Conservation (phyloP, 768 basidiomycete genomes). For the Suillus decipiens region DNA sequence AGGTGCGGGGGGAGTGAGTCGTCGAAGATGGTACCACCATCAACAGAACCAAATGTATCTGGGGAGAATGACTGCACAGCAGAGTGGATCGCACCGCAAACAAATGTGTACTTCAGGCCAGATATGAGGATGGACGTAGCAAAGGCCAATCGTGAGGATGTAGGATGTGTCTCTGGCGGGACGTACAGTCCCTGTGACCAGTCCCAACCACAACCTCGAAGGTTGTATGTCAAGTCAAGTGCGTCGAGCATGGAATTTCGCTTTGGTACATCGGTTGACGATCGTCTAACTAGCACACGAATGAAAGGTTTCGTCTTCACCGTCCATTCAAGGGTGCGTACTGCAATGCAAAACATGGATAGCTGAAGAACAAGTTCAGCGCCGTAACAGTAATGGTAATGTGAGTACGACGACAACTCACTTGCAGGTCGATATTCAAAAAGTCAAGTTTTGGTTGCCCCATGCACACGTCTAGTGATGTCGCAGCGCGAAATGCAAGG, state of each 20-base stretch:
- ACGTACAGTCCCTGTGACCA: slow-evolving; percentile 44
- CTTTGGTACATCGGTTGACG: not conserved
- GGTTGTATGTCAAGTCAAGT: slow-evolving; percentile 49
- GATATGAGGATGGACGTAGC: slow-evolving; percentile 35
- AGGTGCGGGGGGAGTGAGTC: slow-evolving; percentile 27
- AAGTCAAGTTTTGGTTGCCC: slow-evolving; percentile 3
- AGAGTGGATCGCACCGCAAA: slow-evolving; percentile 49
- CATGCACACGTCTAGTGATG: slow-evolving; percentile 13
- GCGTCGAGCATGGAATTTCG: slow-evolving; percentile 34
- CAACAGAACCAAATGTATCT: slow-evolving; percentile 26
- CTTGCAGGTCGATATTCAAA: slow-evolving; percentile 15
- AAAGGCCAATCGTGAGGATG: slow-evolving; percentile 39
- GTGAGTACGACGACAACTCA: not conserved
- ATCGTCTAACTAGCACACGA: slow-evolving; percentile 13
- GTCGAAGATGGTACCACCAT: slow-evolving; percentile 35
- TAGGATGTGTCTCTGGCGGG: slow-evolving; percentile 42
- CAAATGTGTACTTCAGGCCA: slow-evolving; percentile 36
- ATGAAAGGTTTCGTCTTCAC: slow-evolving; percentile 15
- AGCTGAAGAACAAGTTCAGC: slow-evolving; percentile 9
- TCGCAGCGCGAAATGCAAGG: slow-evolving; percentile 40
- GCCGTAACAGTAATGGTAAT: not conserved
- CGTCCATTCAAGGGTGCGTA: slow-evolving; percentile 24
- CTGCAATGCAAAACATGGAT: slow-evolving; percentile 12
- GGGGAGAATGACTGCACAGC: slow-evolving; percentile 48
- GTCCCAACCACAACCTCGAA: slow-evolving; percentile 63